Base-by-base conservation (phyloP, 208 protist species). In the Paratrypanosoma confusum region DNA sequence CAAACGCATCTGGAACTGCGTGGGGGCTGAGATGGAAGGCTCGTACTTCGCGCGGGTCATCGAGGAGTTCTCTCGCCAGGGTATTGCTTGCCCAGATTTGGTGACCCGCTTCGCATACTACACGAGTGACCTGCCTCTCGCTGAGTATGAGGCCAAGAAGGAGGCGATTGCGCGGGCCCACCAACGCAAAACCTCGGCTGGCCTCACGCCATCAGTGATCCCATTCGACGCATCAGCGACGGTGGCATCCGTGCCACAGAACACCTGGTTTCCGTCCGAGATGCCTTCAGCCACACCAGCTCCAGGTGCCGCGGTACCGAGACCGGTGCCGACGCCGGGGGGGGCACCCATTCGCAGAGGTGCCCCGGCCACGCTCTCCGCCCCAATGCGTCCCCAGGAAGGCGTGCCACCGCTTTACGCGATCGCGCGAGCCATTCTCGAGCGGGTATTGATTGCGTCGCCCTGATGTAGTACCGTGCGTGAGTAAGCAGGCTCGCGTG, bases 21-120 rank as follows among this genome's bases (percentile, higher is more conserved):
- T 88, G 16, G 81, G 81, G 22, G 71, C 79, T 21, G 84, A 93
- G 59, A 93, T 93, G 84, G 80, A 93, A 63, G 81, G 75, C 26
- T 81, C 62, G 7, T 90, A 90, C 68, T 93, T 89, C 61, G 81
- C 77, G 2, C 67, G 81, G 3, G 75, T 79, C 26, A 86, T 88
- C 32, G 73, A 88, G 37, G 73, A 88, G 43, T 79, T 81, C 31
- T 78, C 79, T 40, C 73, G 75, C 1, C 75, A 80, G 47, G 84
- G 78, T 21, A 81, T 93, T 34, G 55, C 81, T 32, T 47, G 71
- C 31, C 46, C 41, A 6, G 46, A 69, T 25, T 56, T 93, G 11
- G 60, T 37, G 10, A 81, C 77, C 29, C 78, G 81, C 32, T 90
- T 90, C 50, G 69, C 76, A 20, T 93, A 90, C 74, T 93, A 89